A percentile compares a stretch with the other conserved stretches of the same genome.
Conservation (phyloP, 768 basidiomycete genomes). For the Auricularia heimuer region DNA sequence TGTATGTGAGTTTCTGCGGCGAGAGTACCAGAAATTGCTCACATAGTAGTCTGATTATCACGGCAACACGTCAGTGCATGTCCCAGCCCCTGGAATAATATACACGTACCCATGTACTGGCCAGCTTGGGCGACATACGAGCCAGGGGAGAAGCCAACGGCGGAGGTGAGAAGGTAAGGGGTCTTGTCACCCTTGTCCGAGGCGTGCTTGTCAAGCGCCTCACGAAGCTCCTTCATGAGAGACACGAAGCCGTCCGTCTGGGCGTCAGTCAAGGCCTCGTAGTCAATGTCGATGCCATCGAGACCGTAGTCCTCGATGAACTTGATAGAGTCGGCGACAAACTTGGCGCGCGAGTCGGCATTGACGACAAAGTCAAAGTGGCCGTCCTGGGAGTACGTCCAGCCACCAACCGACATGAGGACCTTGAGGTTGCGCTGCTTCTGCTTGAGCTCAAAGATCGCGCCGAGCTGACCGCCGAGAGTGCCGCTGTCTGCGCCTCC, state of each 20-base stretch:
- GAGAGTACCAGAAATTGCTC: conserved; percentile 28
- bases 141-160: conserved; percentile 13
- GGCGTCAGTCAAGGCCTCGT: conserved; percentile 22
- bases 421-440: conserved; percentile 24
- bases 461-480: neutral
- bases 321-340: conserved; percentile 19
- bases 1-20: conserved; percentile 8
- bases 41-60: too few relatives aligned
- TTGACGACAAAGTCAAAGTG: conserved; percentile 11
- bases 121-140: conserved; percentile 19
- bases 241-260: conserved; percentile 22
- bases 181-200: conserved; percentile 16
- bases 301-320: conserved; percentile 30
- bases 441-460: conserved; percentile 1
- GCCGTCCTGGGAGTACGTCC: conserved; percentile 9
- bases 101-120: conserved; percentile 15
- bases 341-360: conserved; percentile 6
- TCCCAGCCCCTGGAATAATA: too few relatives aligned
- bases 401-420: conserved; percentile 25
- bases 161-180: conserved; percentile 5
- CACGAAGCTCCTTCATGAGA: conserved; percentile 22
- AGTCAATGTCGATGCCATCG: conserved; percentile 24
- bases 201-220: conserved; percentile 21
- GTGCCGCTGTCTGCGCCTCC: conserved; percentile 7
- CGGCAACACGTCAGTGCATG: too few relatives aligned